These are phyloP conservation scores for Coemansia sp. DNA, from an alignment of 192 early-diverging fungal genomes.

Conservation along the genomic window DNA sequence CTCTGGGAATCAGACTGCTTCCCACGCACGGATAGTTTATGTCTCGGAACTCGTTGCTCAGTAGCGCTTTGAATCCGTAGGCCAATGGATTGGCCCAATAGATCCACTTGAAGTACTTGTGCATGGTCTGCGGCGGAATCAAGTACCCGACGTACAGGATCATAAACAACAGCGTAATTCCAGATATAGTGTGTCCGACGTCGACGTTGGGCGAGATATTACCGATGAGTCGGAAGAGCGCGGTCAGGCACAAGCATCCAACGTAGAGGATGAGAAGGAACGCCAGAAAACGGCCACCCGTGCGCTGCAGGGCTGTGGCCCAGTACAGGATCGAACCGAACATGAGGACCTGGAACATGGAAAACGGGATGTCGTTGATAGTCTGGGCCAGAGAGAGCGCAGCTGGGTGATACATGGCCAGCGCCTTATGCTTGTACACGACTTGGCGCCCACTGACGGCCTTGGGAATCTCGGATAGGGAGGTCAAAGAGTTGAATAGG, in stretches of 20 bases:
- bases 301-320: conserved; percentile 54
- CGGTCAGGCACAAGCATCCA: conserved; percentile 47
- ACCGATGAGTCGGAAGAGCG: conserved; percentile 60
- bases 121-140: conserved; percentile 58
- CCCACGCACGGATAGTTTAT: conserved; percentile 28
- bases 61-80: conserved; percentile 64
- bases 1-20: conserved; percentile 46
- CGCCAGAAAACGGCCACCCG: conserved; percentile 55
- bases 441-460: conserved; percentile 70
- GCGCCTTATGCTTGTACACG: conserved; percentile 74
- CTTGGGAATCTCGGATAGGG: conserved; percentile 67
- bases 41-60: conserved; percentile 58
- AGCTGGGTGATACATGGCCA: conserved; percentile 55
- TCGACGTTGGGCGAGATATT: conserved; percentile 57
- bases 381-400: conserved; percentile 30
- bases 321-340: conserved; percentile 63
- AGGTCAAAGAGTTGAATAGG: conserved; percentile 66
- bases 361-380: conserved; percentile 50
- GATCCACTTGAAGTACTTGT: conserved; percentile 63
- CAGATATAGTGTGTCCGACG: conserved; percentile 59
- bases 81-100: conserved; percentile 69
- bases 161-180: conserved; percentile 58
- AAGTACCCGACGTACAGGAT: conserved; percentile 61
- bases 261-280: conserved; percentile 60
- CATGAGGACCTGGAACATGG: conserved; percentile 50